Percentiles rank a stretch among this genome's conserved stretches.
These are phyloP conservation scores for Syzygium grande DNA, from an alignment of 345 rosid genomes.

Conservation along the genomic window DNA sequence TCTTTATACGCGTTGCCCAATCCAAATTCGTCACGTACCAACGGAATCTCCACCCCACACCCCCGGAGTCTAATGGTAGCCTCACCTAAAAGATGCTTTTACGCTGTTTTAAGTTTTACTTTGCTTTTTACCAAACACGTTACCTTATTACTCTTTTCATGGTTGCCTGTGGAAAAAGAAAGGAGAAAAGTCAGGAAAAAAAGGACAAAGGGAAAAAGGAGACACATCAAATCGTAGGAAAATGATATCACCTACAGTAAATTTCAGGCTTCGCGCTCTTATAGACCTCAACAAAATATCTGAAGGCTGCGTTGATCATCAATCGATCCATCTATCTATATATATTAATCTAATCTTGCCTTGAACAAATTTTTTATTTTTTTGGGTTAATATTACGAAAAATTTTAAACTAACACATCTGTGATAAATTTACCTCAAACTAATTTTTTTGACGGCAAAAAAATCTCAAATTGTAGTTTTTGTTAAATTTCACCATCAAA, in stretches of 20 bases:
- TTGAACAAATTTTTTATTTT: background rate
- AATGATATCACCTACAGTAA: no score
- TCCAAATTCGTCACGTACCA: background rate
- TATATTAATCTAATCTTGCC: no score
- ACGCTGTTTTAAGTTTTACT: rapidly evolving
- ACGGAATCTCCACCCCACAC: rapidly evolving
- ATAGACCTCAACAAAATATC: no score
- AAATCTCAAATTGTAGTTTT: no score
- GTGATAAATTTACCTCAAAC: no score
- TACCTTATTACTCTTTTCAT: no score
- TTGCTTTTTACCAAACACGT: background rate
- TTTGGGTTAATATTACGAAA: no score
- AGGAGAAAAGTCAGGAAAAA: no score
- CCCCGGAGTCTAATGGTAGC: background rate
- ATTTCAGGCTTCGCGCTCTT: rapidly evolving
- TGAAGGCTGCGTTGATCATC: no score
- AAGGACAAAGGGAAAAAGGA: rapidly evolving
- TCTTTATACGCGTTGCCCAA: background rate
- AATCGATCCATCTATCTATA: no score
- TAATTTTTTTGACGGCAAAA: no score
- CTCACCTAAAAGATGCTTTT: background rate
- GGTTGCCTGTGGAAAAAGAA: background rate
- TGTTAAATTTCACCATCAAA: no score
- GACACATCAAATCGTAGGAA: rapidly evolving
- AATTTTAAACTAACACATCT: rapidly evolving